A percentile compares a stretch with the other conserved stretches of the same genome.
Evolutionary conservation across 2,329 filamentous ascomycete genomes (phyloP).

Genomic region (Xylariales sp.): DNA sequence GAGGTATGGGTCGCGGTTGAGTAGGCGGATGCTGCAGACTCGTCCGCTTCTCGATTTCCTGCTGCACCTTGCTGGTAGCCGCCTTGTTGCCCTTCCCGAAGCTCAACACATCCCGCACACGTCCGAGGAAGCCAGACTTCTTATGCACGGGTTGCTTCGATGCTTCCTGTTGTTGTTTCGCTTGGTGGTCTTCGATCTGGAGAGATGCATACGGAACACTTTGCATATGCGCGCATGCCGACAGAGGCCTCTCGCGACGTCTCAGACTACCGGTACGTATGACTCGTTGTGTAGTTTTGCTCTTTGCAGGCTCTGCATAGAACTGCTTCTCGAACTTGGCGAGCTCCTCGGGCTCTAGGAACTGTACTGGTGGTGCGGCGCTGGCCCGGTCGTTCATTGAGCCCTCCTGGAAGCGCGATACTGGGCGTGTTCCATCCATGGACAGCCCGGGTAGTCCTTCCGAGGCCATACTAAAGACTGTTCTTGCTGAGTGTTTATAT

Average conservation of each 20-base stretch:
- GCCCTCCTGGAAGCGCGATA: slow-evolving; percentile 63
- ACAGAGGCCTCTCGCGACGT: slow-evolving; percentile 15
- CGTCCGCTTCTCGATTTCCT: slow-evolving; percentile 23
- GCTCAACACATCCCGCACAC: slow-evolving; percentile 24
- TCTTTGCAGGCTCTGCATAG: slow-evolving; percentile 12
- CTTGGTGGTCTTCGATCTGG: slow-evolving; percentile 3
- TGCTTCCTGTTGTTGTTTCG: slow-evolving; percentile 7
- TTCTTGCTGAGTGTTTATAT: not conserved
- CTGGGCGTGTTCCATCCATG: slow-evolving; percentile 14
- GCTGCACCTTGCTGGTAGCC: slow-evolving; percentile 13
- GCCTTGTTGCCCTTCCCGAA: slow-evolving; percentile 12
- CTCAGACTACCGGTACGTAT: slow-evolving; percentile 1
- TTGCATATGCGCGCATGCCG: slow-evolving; percentile 16
- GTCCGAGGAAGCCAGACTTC: slow-evolving; percentile 24
- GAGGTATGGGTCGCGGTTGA: slow-evolving; percentile 12
- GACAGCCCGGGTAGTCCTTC: slow-evolving; percentile 22
- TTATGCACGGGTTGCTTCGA: slow-evolving; percentile 21
- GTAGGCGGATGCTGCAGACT: slow-evolving; percentile 24
- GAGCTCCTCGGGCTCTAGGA: slow-evolving; percentile 42
- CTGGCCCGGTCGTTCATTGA: slow-evolving; percentile 82
- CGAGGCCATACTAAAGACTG: slow-evolving; percentile 15
- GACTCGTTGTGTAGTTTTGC: not conserved
- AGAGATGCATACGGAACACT: slow-evolving; percentile 8
- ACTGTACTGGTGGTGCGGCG: slow-evolving; percentile 63
- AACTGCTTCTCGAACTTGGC: slow-evolving; percentile 26